Conservation (phyloP, 2,329 filamentous ascomycete species). For the Aspergillus amoenus region DNA sequence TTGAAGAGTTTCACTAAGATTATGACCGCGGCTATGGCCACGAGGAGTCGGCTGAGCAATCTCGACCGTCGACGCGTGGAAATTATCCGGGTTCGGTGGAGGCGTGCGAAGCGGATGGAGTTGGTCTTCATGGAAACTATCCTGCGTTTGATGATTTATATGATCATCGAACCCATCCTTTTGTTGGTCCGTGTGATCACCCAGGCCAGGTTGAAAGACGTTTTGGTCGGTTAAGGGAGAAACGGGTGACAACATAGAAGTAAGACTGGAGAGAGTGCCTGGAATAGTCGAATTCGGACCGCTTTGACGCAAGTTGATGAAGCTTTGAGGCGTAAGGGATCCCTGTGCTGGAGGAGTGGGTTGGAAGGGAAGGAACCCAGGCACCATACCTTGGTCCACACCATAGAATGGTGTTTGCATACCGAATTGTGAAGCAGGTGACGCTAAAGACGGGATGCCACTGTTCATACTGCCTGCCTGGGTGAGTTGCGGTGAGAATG, state of each 20-base stretch:
- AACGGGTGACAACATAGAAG: conserved; percentile 59
- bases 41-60: conserved; percentile 62
- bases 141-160: conserved; percentile 29
- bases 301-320: conserved; percentile 39
- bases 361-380: conserved; percentile 67
- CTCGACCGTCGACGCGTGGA: conserved; percentile 45
- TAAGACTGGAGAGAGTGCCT: conserved; percentile 43
- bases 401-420: conserved; percentile 60
- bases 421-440: conserved; percentile 67
- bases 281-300: conserved; percentile 60
- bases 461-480: conserved; percentile 64
- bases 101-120: conserved; percentile 32
- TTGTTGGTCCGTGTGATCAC: conserved; percentile 17
- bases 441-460: conserved; percentile 64
- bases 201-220: conserved; percentile 34
- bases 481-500: conserved; percentile 62
- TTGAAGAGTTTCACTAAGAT: conserved; percentile 74
- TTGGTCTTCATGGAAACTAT: conserved; percentile 19
- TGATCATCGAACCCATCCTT: conserved; percentile 29
- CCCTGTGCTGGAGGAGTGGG: conserved; percentile 56
- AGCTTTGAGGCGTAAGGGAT: conserved; percentile 44
- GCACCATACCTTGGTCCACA: conserved; percentile 57
- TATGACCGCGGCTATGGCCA: conserved; percentile 60
- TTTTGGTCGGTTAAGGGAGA: conserved; percentile 61
- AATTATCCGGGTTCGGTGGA: conserved; percentile 39